Evolutionary conservation across 1,139 yeast genomes (phyloP).

Genomic region (Candida labiduridarum): DNA sequence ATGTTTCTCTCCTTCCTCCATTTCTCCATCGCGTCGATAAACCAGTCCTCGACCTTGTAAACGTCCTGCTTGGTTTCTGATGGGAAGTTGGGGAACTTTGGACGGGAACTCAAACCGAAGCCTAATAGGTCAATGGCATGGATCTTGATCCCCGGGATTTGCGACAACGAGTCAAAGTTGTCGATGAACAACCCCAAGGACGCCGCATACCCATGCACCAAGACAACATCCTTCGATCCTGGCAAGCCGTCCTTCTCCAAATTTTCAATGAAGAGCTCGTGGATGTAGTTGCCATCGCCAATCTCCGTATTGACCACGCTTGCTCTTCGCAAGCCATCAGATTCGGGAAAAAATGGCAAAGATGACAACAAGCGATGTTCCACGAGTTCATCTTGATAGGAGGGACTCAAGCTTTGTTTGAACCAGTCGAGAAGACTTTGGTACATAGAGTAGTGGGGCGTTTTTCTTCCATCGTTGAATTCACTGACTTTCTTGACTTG

Average conservation of each 20-base stretch:
- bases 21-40: slow-evolving; percentile 76
- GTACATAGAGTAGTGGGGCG: slow-evolving; percentile 29
- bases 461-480: slow-evolving; percentile 20
- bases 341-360: slow-evolving; percentile 60
- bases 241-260: slow-evolving; percentile 18
- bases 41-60: slow-evolving; percentile 67
- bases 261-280: slow-evolving; percentile 56
- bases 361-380: slow-evolving; percentile 42
- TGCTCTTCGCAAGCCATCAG: slow-evolving; percentile 54
- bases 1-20: slow-evolving; percentile 71
- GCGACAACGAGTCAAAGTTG: slow-evolving; percentile 41
- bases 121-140: slow-evolving; percentile 51
- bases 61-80: slow-evolving; percentile 32
- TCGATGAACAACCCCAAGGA: slow-evolving; percentile 47
- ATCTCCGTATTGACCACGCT: slow-evolving; percentile 52
- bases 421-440: slow-evolving; percentile 43
- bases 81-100: slow-evolving; percentile 38
- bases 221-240: slow-evolving; percentile 34
- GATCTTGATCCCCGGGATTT: slow-evolving; percentile 44
- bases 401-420: slow-evolving; percentile 28
- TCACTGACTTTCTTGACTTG: slow-evolving; percentile 13
- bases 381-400: slow-evolving; percentile 30
- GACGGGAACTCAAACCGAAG: slow-evolving; percentile 48
- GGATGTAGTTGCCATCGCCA: slow-evolving; percentile 50
- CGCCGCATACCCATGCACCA: slow-evolving; percentile 52